phyloP scores from a whole-genome alignment of 2,329 filamentous ascomycete species.

The Clarireedia homoeocarpa region DNA sequence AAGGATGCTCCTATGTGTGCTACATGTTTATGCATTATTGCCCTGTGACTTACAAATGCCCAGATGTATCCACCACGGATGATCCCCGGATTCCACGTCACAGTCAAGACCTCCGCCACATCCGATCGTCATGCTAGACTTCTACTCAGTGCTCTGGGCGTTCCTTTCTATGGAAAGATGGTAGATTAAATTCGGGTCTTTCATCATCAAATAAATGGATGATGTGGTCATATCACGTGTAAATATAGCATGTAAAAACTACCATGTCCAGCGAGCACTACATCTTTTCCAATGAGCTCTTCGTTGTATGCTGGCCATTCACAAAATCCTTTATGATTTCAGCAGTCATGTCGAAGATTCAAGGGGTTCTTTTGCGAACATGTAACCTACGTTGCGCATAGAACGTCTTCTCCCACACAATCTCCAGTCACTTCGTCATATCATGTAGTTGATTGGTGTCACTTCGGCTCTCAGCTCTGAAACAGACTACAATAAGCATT shows the following conservation, averaged over 20 bases:
- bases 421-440: too few species aligned
- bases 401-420: too few species aligned
- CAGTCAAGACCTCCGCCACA: slow-evolving; percentile 26
- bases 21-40: not conserved
- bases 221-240: slow-evolving; percentile 1
- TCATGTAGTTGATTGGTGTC: too few species aligned
- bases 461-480: too few species aligned
- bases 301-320: too few species aligned
- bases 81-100: slow-evolving; percentile 32
- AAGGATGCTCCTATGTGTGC: slow-evolving; percentile 34
- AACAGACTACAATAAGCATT: too few species aligned
- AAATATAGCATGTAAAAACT: slow-evolving; percentile 5
- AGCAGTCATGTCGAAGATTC: too few species aligned
- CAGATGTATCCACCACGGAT: slow-evolving; percentile 50
- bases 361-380: too few species aligned
- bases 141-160: slow-evolving; percentile 24
- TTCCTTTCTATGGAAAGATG: slow-evolving; percentile 25
- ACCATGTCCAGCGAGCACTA: not conserved
- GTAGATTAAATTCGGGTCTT: slow-evolving; percentile 18
- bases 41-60: slow-evolving; percentile 11
- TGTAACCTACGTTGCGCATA: too few species aligned
- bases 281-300: too few species aligned
- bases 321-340: too few species aligned
- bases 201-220: not conserved
- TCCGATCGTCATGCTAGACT: slow-evolving; percentile 26